Conservation (phyloP, 2,329 filamentous ascomycete genomes). For the Camillea tinctor region DNA sequence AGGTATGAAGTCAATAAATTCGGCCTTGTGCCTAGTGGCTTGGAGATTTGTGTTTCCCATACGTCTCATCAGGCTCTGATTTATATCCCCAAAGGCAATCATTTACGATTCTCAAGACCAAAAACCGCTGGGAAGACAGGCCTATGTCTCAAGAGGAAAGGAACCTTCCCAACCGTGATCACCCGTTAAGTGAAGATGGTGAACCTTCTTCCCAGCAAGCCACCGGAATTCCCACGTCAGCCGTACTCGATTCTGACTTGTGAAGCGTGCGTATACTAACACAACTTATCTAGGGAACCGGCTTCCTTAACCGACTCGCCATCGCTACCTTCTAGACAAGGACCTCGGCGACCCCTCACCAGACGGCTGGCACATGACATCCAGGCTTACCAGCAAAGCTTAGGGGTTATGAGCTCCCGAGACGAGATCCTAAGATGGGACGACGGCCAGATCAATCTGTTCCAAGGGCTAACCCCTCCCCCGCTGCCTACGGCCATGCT, state of each 20-base stretch:
- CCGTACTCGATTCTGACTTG: neutral
- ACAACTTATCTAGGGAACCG: neutral
- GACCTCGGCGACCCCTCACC: constrained; percentile 6
- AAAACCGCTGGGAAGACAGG: neutral
- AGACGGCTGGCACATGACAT: constrained; percentile 6
- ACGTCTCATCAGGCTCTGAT: neutral
- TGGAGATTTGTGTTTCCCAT: neutral
- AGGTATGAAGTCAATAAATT: neutral
- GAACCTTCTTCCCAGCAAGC: neutral
- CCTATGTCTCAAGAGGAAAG: neutral
- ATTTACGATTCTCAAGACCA: neutral
- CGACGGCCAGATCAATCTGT: constrained; percentile 8
- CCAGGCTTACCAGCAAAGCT: constrained; percentile 5
- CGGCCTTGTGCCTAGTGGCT: neutral
- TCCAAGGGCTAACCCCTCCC: constrained; percentile 20
- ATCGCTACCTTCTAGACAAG: constrained; percentile 8
- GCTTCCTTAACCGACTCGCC: neutral
- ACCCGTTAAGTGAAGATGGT: neutral
- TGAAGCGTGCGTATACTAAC: neutral
- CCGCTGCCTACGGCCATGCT: constrained; percentile 16
- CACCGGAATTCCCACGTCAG: neutral
- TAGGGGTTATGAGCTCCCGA: neutral
- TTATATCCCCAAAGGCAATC: neutral
- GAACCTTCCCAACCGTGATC: neutral
- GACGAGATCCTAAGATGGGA: constrained; percentile 10